A percentile compares a stretch with the other conserved stretches of the same genome.
These are phyloP conservation scores for Hirschioporus abietinus DNA, from an alignment of 768 basidiomycete genomes.

Conservation along the genomic window DNA sequence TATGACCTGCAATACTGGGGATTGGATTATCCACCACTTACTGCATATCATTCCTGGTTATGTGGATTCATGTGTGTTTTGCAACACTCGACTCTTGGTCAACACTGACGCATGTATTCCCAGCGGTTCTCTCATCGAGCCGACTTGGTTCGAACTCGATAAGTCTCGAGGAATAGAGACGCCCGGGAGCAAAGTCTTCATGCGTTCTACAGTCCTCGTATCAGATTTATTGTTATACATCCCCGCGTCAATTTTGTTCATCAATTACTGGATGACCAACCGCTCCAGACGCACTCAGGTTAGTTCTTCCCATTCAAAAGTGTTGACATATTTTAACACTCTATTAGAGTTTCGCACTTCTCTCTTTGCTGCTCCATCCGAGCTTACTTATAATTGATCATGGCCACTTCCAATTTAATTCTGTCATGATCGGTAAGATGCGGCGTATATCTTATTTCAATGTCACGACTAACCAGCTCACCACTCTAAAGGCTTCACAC, in stretches of 20 bases:
- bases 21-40: slow-evolving; percentile 90
- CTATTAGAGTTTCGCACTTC: slow-evolving; percentile 52
- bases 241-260: slow-evolving; percentile 66
- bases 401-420: slow-evolving; percentile 96
- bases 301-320: slow-evolving; percentile 14
- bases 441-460: background rate
- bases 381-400: slow-evolving; percentile 81
- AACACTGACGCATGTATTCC: slow-evolving; percentile 9
- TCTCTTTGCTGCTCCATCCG: slow-evolving; percentile 78
- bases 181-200: slow-evolving; percentile 60
- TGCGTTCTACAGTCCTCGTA: slow-evolving; percentile 71
- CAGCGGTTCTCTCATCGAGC: slow-evolving; percentile 47
- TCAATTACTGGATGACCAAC: slow-evolving; percentile 55
- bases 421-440: slow-evolving; percentile 75
- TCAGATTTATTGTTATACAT: slow-evolving; percentile 72
- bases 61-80: slow-evolving; percentile 67
- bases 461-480: background rate
- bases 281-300: slow-evolving; percentile 80
- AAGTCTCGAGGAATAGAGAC: slow-evolving; percentile 70
- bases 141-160: slow-evolving; percentile 67
- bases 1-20: slow-evolving; percentile 92
- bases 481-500: slow-evolving; percentile 48
- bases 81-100: slow-evolving; percentile 4
- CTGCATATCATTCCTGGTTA: slow-evolving; percentile 84
- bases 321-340: slow-evolving; percentile 9